These are phyloP conservation scores for Encephalitozoon intestinalis DNA, from an alignment of 371 early-diverging fungal species.

Conservation along the genomic window DNA sequence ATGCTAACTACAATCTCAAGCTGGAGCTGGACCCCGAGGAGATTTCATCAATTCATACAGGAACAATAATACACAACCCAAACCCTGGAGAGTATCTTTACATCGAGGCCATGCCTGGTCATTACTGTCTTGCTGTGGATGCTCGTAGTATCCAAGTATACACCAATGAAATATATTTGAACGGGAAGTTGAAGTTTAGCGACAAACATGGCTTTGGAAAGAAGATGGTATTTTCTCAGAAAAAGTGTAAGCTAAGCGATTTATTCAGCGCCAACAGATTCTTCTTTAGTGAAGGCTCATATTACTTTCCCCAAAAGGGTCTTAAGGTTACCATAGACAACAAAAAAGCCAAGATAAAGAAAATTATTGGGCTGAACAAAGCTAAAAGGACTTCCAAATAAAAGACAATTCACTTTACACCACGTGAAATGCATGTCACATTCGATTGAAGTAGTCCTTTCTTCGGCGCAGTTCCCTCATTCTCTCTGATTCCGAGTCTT, in stretches of 20 bases:
- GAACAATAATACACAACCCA: background rate
- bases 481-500: background rate
- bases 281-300: background rate
- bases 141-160: background rate
- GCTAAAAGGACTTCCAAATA: background rate
- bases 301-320: background rate
- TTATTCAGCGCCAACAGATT: background rate
- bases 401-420: background rate
- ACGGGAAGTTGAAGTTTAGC: background rate
- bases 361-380: background rate
- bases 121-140: background rate
- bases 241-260: background rate
- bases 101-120: background rate
- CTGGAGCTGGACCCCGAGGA: background rate
- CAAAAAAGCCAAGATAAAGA: background rate
- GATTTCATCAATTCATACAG: background rate
- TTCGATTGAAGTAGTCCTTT: background rate
- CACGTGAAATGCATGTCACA: background rate
- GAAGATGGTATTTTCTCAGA: background rate
- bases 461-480: background rate
- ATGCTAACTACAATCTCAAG: background rate
- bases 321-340: background rate
- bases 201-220: background rate
- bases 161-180: background rate
- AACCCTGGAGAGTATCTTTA: background rate